Percentiles rank a stretch among this genome's conserved stretches.
Evolutionary conservation across 768 basidiomycete genomes (phyloP).

Genomic region (Pholiota conissans): DNA sequence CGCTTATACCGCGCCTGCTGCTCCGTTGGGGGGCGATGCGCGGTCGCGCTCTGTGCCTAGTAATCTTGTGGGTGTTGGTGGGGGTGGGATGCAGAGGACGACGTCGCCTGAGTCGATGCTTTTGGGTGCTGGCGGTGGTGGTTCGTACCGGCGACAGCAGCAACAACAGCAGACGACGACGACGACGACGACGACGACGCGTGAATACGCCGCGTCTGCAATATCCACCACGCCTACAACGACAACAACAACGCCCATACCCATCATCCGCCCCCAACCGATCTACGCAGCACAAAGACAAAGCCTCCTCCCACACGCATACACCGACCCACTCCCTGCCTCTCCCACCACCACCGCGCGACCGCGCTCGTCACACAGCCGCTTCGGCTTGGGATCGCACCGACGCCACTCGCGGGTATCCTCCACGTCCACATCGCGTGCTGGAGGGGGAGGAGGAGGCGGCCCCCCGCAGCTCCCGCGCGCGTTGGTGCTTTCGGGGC

Average conservation of each 20-base stretch:
- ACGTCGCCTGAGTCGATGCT: slow-evolving; percentile 8
- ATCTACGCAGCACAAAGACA: slow-evolving; percentile 10
- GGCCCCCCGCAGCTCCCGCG: slow-evolving; percentile 41
- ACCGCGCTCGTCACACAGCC: not conserved
- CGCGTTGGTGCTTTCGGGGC: slow-evolving; percentile 67
- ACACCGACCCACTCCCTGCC: slow-evolving; percentile 32
- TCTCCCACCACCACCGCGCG: slow-evolving; percentile 8
- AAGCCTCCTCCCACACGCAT: slow-evolving; percentile 25
- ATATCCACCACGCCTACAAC: slow-evolving; percentile 1
- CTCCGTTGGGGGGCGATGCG: not conserved
- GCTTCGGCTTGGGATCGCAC: no score
- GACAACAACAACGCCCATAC: slow-evolving; percentile 11
- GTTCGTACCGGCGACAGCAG: no score
- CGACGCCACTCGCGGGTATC: not conserved
- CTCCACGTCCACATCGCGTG: not conserved
- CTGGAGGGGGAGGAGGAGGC: not conserved
- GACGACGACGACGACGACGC: not conserved
- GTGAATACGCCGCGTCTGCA: no score
- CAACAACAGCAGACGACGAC: not conserved
- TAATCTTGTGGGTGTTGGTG: not conserved
- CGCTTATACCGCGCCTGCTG: no score
- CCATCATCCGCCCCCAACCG: slow-evolving; percentile 18
- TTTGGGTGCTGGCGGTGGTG: not conserved
- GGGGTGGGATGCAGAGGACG: not conserved
- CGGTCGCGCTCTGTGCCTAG: not conserved